These are phyloP conservation scores for Russula griseocarnosa DNA, from an alignment of 768 basidiomycete species.

Conservation along the genomic window DNA sequence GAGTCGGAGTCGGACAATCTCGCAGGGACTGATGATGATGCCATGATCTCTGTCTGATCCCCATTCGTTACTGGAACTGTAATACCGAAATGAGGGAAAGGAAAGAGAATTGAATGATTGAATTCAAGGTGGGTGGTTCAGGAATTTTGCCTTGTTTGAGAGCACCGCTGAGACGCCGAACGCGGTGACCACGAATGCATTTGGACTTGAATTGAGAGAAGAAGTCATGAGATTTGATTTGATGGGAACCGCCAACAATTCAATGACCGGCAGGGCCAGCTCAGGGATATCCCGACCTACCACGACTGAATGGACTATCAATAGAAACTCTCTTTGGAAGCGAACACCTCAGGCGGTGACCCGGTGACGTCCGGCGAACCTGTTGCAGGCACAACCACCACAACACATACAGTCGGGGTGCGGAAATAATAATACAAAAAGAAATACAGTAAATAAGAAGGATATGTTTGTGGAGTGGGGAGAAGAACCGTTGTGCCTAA, in stretches of 20 bases:
- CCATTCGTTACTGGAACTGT: no score
- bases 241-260: background rate
- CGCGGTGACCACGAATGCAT: background rate
- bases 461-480: slow-evolving; percentile 6
- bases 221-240: background rate
- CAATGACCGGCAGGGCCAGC: background rate
- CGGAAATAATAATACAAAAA: background rate
- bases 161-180: background rate
- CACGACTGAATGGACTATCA: background rate
- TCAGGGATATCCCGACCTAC: background rate
- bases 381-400: background rate
- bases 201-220: background rate
- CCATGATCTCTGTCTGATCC: background rate
- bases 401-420: background rate
- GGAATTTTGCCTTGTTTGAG: background rate
- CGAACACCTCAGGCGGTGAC: background rate
- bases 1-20: background rate
- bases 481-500: slow-evolving; percentile 1
- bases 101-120: background rate
- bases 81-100: background rate
- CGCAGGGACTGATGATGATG: no score
- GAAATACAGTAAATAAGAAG: background rate
- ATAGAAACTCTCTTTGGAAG: background rate
- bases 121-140: background rate
- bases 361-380: background rate